Base-by-base conservation (phyloP, 2,329 filamentous ascomycete species). In the Ilyonectria destructans region DNA sequence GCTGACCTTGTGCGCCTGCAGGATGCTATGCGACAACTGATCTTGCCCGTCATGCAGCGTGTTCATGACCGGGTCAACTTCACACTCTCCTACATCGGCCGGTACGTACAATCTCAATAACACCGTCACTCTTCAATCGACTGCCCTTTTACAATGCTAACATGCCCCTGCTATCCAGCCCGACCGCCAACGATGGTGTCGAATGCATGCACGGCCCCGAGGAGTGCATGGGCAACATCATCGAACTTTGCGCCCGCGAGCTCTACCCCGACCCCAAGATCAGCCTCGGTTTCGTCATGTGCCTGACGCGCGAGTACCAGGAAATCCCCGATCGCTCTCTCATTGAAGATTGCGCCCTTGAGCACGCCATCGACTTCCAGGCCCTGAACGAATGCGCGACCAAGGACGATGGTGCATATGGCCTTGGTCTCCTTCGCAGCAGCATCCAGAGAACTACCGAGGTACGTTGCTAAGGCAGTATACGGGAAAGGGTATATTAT, bases 271-370 rank as follows among this genome's bases (percentile, higher is more conserved):
- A 95, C 72, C 93, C 93, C 35, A 96, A 97, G 82, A 93, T 91
- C 71, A 95, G 92, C 76, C 90, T 99, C 23, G 96, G 96, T 69
- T 99, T 98, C 82, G 92, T 94, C 65, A 96, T 97, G 88, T 99
- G 96, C 83, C 83, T 99, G 65, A 91, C 91, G 23, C 88, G 87
- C 70, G 89, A 95, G 69, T 99, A 95, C 81, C 62, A 85, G 23
- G 82, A 90, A 8, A 97, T 99, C 37, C 96, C 96, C 2, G 86
- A 93, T 37, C 89, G 92, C 58, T 86, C 87, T n/a, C 87, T 98
- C 19, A 88, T 98, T 46, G 88, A 97, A 79, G 91, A 94, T 78
- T 99, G 96, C 80, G 94, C 96, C 3, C 85, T 97, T 58, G 94
- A 98, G 82, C 94, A 97, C 77, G 95, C 94, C 31, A 91, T 98